Evolutionary conservation across 2,329 filamentous ascomycete genomes (phyloP).

Genomic region (Rasamsonia emersonii): DNA sequence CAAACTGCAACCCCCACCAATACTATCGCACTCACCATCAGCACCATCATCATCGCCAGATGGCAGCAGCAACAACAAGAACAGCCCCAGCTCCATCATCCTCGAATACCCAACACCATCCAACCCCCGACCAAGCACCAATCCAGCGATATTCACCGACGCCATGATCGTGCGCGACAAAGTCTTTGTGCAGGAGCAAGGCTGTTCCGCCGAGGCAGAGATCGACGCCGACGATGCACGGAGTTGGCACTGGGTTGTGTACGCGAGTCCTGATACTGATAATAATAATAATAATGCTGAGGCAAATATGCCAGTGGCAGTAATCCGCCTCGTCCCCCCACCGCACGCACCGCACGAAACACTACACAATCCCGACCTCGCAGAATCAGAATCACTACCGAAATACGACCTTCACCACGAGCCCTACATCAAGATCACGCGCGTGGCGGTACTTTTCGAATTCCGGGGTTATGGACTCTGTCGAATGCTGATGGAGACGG

Average conservation of each 20-base stretch:
- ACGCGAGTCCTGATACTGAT: constrained; percentile 41
- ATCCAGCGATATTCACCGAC: constrained; percentile 50
- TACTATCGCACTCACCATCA: neutral
- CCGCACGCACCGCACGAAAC: constrained; percentile 60
- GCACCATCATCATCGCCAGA: neutral
- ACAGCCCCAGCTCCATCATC: constrained; percentile 1
- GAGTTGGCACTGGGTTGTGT: constrained; percentile 82
- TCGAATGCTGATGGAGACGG: constrained; percentile 56
- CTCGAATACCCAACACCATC: constrained; percentile 18
- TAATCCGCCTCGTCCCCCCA: constrained; percentile 72
- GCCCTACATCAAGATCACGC: constrained; percentile 73
- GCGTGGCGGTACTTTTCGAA: constrained; percentile 60
- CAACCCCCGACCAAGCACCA: constrained; percentile 15
- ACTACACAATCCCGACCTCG: constrained; percentile 18
- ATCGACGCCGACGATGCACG: constrained; percentile 71
- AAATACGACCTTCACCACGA: constrained; percentile 49
- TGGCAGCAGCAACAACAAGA: no score
- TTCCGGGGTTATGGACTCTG: constrained; percentile 60
- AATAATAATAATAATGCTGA: constrained; percentile 34
- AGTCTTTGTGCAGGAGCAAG: constrained; percentile 52
- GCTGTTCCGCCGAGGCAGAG: constrained; percentile 56
- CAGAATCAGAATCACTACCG: constrained; percentile 13
- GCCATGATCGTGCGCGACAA: constrained; percentile 50
- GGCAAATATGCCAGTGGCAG: constrained; percentile 54
- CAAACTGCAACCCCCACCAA: no score